Evolutionary conservation across 2,329 filamentous ascomycete genomes (phyloP), one percentile per base, ranked within the genome.

Genomic region (Colletotrichum gigasporum): DNA sequence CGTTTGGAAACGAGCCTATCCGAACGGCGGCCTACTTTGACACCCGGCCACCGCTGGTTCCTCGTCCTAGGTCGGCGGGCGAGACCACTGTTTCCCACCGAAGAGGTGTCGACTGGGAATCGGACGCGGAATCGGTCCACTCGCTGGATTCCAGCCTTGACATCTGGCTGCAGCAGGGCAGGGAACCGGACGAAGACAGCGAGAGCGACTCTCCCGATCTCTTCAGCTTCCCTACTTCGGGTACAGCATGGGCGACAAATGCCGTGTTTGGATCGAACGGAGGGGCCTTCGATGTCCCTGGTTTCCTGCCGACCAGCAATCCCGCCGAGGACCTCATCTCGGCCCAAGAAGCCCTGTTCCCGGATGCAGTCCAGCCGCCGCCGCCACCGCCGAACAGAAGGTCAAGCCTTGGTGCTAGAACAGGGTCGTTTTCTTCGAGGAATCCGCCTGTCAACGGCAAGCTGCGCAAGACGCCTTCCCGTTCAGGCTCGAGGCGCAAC

Each of bases 361-460:
- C 77, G 1, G 42, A 48, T 5, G 72, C 76, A 3, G 74, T 73
- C 1, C 67, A 75, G 1, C 78, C 79, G 2, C 84, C 83, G 0
- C 80, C 83, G 1, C 79, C 83, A 1, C 79, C 83, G 2, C 85
- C 86, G 0, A 75, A 84, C 50, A 76, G 86, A 11, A 77, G 83
- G 51, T 87, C 85, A 4, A 88, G 85, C 68, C 72, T 88, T 3
- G 79, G 84, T 52, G 82, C 83, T 2, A 79, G 77, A 32, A 83
- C 80, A 0, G 79, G 79, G 16, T 73, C 74, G 1, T 70, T 71
- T 5, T 71, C 69, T 60, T 69, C 73, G 4, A 68, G 67, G 2
- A 67, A 60, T 9, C 58, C 64, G 0, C 51, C 67, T 2, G 58
- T 56, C 12, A 68, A 66, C 24, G 65, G 68, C 2, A 71, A 71